Conservation (phyloP, 306 rosid genomes). For the Alnus rubra region DNA sequence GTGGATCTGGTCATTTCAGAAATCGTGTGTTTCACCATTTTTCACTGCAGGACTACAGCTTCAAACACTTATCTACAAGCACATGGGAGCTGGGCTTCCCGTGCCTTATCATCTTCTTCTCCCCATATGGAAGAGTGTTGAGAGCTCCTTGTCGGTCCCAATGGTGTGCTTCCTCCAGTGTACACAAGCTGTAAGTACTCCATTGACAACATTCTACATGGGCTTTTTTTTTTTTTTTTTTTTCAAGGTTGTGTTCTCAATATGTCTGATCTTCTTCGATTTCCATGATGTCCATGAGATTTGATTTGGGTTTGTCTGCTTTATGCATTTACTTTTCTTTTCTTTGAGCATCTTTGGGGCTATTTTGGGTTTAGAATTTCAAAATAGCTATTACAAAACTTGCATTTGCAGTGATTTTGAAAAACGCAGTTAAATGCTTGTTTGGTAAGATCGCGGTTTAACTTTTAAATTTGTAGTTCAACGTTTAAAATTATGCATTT, state of each 20-base stretch:
- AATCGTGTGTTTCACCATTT: slow-evolving; percentile 5
- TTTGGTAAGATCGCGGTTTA: too few species aligned
- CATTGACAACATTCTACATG: not conserved
- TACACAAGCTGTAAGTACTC: slow-evolving; percentile 46
- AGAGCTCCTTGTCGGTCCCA: slow-evolving; percentile 20
- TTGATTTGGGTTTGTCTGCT: not conserved
- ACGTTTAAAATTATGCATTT: too few species aligned
- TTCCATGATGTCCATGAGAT: not conserved
- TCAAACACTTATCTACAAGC: slow-evolving; percentile 59
- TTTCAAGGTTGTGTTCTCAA: not conserved
- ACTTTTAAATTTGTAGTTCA: too few species aligned
- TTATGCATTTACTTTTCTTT: slow-evolving; percentile 8
- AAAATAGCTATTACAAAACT: too few species aligned
- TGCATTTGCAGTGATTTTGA: too few species aligned
- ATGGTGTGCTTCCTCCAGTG: slow-evolving; percentile 27
- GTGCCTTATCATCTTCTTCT: slow-evolving; percentile 55
- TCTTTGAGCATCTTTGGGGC: too few species aligned
- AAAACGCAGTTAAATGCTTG: too few species aligned
- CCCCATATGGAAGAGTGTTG: slow-evolving; percentile 45
- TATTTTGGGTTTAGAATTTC: too few species aligned
- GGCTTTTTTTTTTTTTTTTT: too few species aligned
- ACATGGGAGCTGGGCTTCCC: slow-evolving; percentile 45
- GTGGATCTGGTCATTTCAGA: slow-evolving; percentile 4
- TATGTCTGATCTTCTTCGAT: not conserved
- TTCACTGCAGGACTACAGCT: slow-evolving; percentile 61